A percentile compares a stretch with the other conserved stretches of the same genome.
Conservation (phyloP, 192 early-diverging fungal genomes). For the Linnemannia schmuckeri region DNA sequence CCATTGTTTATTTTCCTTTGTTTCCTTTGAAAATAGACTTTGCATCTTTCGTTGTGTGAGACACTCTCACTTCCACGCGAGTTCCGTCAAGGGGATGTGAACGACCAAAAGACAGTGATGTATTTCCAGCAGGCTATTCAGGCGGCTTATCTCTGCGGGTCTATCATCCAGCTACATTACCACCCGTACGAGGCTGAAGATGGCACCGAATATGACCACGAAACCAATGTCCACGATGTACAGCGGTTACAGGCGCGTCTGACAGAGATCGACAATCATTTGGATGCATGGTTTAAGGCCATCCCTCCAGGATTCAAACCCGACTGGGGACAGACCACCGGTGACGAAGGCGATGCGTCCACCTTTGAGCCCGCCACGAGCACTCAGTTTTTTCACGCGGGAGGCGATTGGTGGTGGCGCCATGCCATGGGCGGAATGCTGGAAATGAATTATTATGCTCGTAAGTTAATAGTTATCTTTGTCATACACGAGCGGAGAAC, state of each 20-base stretch:
- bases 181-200: slow-evolving; percentile 54
- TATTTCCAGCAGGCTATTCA: slow-evolving; percentile 51
- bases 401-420: slow-evolving; percentile 57
- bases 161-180: slow-evolving; percentile 51
- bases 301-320: slow-evolving; percentile 20
- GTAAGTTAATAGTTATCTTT: slow-evolving; percentile 31
- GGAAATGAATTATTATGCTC: slow-evolving; percentile 42
- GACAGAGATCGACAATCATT: slow-evolving; percentile 43
- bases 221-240: slow-evolving; percentile 30
- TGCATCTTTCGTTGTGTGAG: slow-evolving; percentile 52
- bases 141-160: slow-evolving; percentile 36
- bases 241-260: slow-evolving; percentile 31
- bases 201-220: slow-evolving; percentile 52
- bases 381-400: slow-evolving; percentile 48
- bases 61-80: slow-evolving; percentile 48
- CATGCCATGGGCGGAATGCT: slow-evolving; percentile 39
- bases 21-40: slow-evolving; percentile 22
- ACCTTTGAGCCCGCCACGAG: slow-evolving; percentile 24
- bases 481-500: not conserved
- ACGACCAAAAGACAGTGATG: slow-evolving; percentile 26
- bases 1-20: not conserved
- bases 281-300: slow-evolving; percentile 40
- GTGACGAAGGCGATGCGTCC: slow-evolving; percentile 17
- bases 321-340: slow-evolving; percentile 40
- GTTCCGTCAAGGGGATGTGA: slow-evolving; percentile 33